phyloP scores from a whole-genome alignment of 495 filamentous ascomycete genomes.

The Neurospora sp. region DNA sequence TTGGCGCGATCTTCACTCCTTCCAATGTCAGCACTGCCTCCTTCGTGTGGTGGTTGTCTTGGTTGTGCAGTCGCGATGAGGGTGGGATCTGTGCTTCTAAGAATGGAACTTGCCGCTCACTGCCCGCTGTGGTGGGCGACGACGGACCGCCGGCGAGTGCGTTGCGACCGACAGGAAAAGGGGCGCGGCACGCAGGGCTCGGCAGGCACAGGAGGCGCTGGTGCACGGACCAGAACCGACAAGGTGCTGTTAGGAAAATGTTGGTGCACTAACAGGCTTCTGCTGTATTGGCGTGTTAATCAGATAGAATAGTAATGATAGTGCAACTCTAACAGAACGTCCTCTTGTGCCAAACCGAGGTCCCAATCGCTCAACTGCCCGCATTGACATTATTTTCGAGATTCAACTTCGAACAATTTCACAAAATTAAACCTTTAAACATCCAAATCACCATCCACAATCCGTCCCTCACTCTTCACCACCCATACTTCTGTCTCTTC shows the following conservation, averaged over 20 bases:
- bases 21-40: background rate
- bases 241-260: background rate
- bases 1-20: background rate
- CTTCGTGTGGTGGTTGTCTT: background rate
- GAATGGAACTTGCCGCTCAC: background rate
- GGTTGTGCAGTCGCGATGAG: background rate
- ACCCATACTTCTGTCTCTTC: background rate
- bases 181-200: background rate
- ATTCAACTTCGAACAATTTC: too few relatives aligned
- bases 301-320: background rate
- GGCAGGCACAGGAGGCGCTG: background rate
- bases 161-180: background rate
- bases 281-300: too few relatives aligned
- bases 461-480: background rate
- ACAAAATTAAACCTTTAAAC: too few relatives aligned
- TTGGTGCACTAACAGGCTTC: background rate
- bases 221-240: background rate
- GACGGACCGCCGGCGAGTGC: background rate
- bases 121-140: background rate
- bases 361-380: too few relatives aligned
- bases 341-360: background rate
- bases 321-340: background rate
- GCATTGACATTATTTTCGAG: too few relatives aligned
- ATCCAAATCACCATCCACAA: background rate
- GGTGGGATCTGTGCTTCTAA: background rate